phyloP scores from a whole-genome alignment of 2,329 filamentous ascomycete species.

The Ophiosphaerella korrae region DNA sequence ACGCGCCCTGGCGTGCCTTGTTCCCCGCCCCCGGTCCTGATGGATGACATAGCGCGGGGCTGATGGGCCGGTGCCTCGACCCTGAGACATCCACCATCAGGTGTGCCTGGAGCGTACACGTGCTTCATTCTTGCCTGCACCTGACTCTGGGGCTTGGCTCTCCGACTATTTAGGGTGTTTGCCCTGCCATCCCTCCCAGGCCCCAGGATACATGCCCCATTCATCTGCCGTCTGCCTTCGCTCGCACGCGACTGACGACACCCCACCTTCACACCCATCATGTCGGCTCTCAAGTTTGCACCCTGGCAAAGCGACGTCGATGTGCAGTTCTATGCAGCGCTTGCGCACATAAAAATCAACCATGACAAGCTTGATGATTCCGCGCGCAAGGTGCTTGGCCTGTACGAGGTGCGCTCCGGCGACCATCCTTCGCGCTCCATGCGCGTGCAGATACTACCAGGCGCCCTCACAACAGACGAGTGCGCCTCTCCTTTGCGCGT shows the following conservation, averaged over 20 bases:
- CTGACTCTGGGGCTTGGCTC: conserved; percentile 25
- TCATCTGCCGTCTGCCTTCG: not conserved
- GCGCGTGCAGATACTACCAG: conserved; percentile 88
- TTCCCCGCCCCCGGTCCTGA: conserved; percentile 1
- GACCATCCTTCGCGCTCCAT: conserved; percentile 77
- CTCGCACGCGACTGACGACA: conserved; percentile 4
- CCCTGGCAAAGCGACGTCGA: conserved; percentile 95
- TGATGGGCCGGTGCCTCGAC: conserved; percentile 1
- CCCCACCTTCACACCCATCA: conserved; percentile 19
- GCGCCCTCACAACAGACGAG: conserved; percentile 82
- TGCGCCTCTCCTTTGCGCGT: conserved; percentile 56
- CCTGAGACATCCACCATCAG: conserved; percentile 25
- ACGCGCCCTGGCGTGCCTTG: conserved; percentile 19
- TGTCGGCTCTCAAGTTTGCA: conserved; percentile 71
- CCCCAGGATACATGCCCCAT: not conserved
- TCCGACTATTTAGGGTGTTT: conserved; percentile 1
- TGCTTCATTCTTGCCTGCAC: conserved; percentile 19
- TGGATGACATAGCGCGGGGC: conserved; percentile 18
- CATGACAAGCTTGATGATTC: conserved; percentile 97
- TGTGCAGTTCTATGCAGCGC: conserved; percentile 88
- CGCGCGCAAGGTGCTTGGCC: conserved; percentile 79
- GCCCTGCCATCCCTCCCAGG: not conserved
- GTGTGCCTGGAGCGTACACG: conserved; percentile 30
- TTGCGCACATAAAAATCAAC: conserved; percentile 94
- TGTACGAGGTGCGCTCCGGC: conserved; percentile 81